Conservation (phyloP, 2,329 filamentous ascomycete genomes). For the Fusarium tricinctum region DNA sequence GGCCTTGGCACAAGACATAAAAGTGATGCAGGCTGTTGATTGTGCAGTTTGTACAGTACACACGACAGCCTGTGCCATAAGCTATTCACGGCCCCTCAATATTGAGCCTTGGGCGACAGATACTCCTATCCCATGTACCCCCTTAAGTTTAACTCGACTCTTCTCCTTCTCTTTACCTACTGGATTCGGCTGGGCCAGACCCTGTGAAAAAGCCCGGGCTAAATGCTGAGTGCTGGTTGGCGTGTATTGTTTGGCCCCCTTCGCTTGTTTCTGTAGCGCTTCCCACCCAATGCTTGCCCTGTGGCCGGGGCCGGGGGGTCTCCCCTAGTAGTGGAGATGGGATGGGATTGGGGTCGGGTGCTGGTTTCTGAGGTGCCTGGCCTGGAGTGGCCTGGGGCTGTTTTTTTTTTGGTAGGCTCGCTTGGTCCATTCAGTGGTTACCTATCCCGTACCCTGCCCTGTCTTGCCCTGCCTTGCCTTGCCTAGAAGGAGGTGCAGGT, state of each 20-base stretch:
- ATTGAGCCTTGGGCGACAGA: constrained; percentile 17
- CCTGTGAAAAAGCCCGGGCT: constrained; percentile 36
- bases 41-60: constrained; percentile 6
- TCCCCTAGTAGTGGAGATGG: constrained; percentile 38
- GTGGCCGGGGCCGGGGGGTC: constrained; percentile 26
- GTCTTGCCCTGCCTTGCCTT: constrained; percentile 1
- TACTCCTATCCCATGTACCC: constrained; percentile 21
- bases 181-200: constrained; percentile 43
- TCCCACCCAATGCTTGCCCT: constrained; percentile 27
- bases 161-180: constrained; percentile 12
- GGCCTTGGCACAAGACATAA: background rate
- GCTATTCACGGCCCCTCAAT: constrained; percentile 8
- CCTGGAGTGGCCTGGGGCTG: constrained; percentile 13
- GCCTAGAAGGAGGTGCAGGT: constrained; percentile 10
- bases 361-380: constrained; percentile 30
- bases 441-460: background rate
- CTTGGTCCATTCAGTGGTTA: constrained; percentile 1
- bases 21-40: background rate
- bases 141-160: background rate
- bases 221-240: constrained; percentile 36
- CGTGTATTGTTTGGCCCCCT: constrained; percentile 25
- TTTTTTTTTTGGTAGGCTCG: background rate
- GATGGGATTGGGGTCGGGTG: constrained; percentile 5
- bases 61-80: constrained; percentile 8
- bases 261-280: constrained; percentile 45